Evolutionary conservation across 768 basidiomycete genomes (phyloP).

Genomic region (Coprinopsis cinerea): DNA sequence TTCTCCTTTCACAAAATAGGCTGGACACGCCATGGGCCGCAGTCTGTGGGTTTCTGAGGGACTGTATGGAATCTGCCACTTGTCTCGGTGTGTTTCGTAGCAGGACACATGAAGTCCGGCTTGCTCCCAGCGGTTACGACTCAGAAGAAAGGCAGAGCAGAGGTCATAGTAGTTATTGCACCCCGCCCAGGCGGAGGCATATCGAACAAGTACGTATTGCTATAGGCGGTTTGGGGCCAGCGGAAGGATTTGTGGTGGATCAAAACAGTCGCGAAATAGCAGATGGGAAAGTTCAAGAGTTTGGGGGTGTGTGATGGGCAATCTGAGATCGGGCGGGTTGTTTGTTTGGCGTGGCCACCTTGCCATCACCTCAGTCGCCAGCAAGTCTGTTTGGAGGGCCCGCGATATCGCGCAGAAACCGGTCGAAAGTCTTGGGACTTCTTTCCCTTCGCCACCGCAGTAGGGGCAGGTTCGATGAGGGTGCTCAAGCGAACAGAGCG

Average conservation of each 20-base stretch:
- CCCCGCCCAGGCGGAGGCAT: background rate
- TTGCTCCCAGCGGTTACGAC: too few relatives aligned
- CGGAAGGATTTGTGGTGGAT: conserved; percentile 1
- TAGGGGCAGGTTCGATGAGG: too few relatives aligned
- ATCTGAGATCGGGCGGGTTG: conserved; percentile 3
- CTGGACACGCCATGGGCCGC: background rate
- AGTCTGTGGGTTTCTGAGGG: background rate
- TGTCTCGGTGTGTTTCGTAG: conserved; percentile 13
- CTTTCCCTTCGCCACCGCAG: too few relatives aligned
- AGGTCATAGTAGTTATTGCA: too few relatives aligned
- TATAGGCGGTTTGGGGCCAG: too few relatives aligned
- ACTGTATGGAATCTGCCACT: conserved; percentile 19
- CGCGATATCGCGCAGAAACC: background rate
- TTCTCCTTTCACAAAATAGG: too few relatives aligned
- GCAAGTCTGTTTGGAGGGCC: background rate
- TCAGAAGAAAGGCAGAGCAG: too few relatives aligned
- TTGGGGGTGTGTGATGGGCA: background rate
- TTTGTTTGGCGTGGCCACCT: conserved; percentile 3
- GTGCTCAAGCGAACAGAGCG: conserved; percentile 3
- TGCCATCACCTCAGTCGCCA: background rate
- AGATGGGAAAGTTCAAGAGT: conserved; percentile 3
- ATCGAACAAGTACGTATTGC: too few relatives aligned
- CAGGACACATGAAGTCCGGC: background rate
- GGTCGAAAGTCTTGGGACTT: background rate
- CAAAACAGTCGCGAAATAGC: background rate